Evolutionary conservation across 2,329 filamentous ascomycete genomes (phyloP), one percentile per base, ranked within the genome.

Genomic region (Aspergillus sp.): DNA sequence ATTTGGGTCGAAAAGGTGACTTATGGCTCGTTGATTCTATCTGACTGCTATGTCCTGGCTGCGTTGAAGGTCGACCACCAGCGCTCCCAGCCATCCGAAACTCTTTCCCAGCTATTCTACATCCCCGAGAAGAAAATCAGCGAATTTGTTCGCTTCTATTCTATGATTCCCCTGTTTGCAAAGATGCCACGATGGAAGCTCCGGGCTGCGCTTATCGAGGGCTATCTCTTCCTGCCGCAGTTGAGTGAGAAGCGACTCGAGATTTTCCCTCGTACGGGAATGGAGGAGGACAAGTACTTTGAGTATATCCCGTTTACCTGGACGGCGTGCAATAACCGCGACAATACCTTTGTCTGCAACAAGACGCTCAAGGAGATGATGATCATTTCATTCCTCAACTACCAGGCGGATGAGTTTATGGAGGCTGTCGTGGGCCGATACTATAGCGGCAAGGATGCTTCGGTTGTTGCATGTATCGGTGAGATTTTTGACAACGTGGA

Each of bases 361-460:
- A 39, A 44, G 5, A 43, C 45, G 2, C 38, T 62, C 5, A 50
- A 37, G 32, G 52, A 61, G 7, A 60, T 62, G 59, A 60, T 62
- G 52, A 36, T 56, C 9, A 27, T 60, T 5, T 56, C 56, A 5
- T 42, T 60, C 37, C 47, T 59, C 28, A 55, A 50, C 32, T 59
- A 54, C 26, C 59, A 61, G 33, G 46, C 52, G 5, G 59, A 62
- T 32, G 59, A 55, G 28, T 61, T 51, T 39, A 54, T 62, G 43
- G 52, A 56, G 33, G 42, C 53, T 8, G 47, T 53, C 6, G 51
- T 58, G 5, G 52, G 37, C 9, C 36, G 38, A 27, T 30, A 32
- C 12, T 32, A 29, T 43, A 42, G 29, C 12, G 13, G 11, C 34
- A 12, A 37, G 13, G 35, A 37, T 27, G 12, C 35, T 9, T 37